Evolutionary conservation across 129 eudicot genomes (phyloP).

Genomic region (Flaveria brownii): DNA sequence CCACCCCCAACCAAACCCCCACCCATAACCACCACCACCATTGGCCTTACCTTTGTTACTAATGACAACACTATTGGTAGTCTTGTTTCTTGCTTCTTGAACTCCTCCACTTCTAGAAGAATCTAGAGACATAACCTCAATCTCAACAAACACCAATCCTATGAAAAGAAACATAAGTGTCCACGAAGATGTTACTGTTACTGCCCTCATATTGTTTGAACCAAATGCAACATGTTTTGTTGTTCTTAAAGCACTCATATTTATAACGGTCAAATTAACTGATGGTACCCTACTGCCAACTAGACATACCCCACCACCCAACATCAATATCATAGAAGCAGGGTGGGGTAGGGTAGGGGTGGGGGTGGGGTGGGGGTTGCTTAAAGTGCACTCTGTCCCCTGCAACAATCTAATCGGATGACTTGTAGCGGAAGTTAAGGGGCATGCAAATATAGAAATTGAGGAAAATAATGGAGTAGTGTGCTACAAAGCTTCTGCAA

Average conservation of each 20-base stretch:
- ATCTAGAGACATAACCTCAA: constrained; percentile 12
- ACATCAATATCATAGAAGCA: constrained; percentile 22
- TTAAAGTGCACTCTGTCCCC: constrained; percentile 43
- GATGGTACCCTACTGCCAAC: constrained; percentile 23
- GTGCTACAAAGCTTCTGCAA: constrained; percentile 40
- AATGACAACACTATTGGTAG: constrained; percentile 32
- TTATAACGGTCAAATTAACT: constrained; percentile 24
- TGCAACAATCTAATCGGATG: constrained; percentile 25
- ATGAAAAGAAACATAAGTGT: constrained; percentile 17
- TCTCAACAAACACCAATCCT: not conserved
- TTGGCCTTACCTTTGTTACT: constrained; percentile 34
- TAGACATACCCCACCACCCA: constrained; percentile 30
- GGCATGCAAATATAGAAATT: constrained; percentile 26
- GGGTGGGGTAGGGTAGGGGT: constrained; percentile 8
- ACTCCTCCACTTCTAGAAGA: constrained; percentile 24
- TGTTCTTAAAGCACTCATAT: not conserved
- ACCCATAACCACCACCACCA: constrained; percentile 35
- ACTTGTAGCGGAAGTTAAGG: constrained; percentile 32
- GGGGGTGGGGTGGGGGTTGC: constrained; percentile 21
- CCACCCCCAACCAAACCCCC: constrained; percentile 48
- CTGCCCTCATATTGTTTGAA: constrained; percentile 29
- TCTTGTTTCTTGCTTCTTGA: constrained; percentile 25
- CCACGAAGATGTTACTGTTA: constrained; percentile 22
- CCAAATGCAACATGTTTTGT: constrained; percentile 7
- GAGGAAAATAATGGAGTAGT: constrained; percentile 37